Percentiles rank a stretch among this genome's conserved stretches.
These are phyloP conservation scores for Cicer pinnatifidum DNA, from an alignment of 306 rosid species.

Conservation along the genomic window DNA sequence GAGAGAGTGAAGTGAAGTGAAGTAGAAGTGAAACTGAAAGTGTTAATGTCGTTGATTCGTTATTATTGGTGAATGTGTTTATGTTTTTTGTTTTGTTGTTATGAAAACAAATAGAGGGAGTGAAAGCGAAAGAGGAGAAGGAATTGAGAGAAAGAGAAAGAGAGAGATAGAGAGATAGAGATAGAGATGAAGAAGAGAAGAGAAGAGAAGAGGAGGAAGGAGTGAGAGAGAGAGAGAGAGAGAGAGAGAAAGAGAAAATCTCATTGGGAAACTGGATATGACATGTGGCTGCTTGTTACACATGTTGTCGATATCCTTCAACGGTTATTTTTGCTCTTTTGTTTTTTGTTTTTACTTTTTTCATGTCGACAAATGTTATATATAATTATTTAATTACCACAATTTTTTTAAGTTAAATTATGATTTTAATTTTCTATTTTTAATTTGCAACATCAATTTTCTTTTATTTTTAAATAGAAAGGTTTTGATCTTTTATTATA, in stretches of 20 bases:
- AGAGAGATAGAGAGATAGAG: not conserved
- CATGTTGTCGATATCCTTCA: constrained; percentile 49
- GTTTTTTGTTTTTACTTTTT: no score
- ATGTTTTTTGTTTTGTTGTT: not conserved
- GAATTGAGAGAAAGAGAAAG: constrained; percentile 43
- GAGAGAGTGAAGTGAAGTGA: constrained; percentile 5
- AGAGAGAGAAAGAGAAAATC: constrained; percentile 57
- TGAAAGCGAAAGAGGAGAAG: constrained; percentile 28
- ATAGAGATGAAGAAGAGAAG: constrained; percentile 13
- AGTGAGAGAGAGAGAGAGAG: constrained; percentile 44
- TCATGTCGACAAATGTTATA: no score
- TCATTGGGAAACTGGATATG: constrained; percentile 55
- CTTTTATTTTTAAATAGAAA: no score
- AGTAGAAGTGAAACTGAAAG: constrained; percentile 6
- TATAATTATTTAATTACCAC: no score
- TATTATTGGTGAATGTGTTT: constrained; percentile 29
- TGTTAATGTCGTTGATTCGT: not conserved
- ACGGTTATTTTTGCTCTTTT: constrained; percentile 62
- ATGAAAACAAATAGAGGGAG: not conserved
- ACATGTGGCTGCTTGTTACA: constrained; percentile 63
- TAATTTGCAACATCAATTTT: no score
- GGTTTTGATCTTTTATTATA: no score
- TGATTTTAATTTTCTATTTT: no score
- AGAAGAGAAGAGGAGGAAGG: not conserved
- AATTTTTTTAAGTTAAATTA: no score